Evolutionary conservation across 2,329 filamentous ascomycete species (phyloP).

Genomic region (Penicillium crustosum): DNA sequence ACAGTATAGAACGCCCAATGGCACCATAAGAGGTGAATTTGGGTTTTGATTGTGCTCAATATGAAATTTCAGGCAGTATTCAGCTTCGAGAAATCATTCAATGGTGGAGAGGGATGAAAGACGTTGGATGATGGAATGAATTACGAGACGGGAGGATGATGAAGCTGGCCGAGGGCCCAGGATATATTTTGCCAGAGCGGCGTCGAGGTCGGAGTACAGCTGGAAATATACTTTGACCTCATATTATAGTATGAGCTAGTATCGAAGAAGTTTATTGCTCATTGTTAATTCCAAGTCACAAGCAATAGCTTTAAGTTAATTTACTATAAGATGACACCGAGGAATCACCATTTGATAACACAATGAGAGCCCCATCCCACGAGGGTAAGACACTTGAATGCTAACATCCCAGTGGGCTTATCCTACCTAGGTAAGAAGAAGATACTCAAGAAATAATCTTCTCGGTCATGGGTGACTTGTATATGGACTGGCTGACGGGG

Average conservation of each 20-base stretch:
- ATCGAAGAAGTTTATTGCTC: not conserved
- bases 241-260: not conserved
- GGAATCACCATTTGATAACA: too few species aligned
- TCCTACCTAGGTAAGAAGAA: not conserved
- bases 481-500: not conserved
- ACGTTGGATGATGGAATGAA: not conserved
- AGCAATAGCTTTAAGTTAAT: not conserved
- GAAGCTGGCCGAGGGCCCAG: not conserved
- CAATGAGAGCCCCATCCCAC: not conserved
- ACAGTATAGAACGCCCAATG: not conserved
- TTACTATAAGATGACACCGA: not conserved
- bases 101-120: not conserved
- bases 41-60: not conserved
- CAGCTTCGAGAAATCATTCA: not conserved
- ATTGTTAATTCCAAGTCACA: too few species aligned
- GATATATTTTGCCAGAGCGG: slow-evolving; percentile 8
- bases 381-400: not conserved
- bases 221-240: not conserved
- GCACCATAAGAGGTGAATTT: not conserved
- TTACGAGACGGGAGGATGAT: not conserved
- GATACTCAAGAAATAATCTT: not conserved
- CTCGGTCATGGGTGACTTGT: not conserved
- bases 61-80: not conserved
- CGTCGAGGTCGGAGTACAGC: not conserved
- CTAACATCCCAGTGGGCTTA: not conserved